Conservation (phyloP, 202 grass and related monocot species). For the Musa balbisiana region DNA sequence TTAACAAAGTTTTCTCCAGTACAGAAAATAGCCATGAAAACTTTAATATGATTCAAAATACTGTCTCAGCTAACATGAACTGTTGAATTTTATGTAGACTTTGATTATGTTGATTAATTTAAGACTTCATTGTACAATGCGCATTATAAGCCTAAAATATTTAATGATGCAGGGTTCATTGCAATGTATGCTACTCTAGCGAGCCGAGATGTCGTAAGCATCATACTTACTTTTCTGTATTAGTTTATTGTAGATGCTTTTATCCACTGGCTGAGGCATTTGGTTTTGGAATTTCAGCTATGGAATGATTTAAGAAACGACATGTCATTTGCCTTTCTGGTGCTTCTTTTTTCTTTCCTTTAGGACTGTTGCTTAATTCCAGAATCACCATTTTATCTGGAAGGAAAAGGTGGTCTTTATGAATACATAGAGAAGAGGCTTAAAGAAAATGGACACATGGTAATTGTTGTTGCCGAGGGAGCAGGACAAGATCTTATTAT, state of each 20-base stretch:
- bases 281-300: not conserved
- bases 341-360: not conserved
- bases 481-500: constrained; percentile 88
- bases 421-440: constrained; percentile 72
- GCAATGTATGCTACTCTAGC: constrained; percentile 95
- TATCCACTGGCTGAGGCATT: not conserved
- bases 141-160: not conserved
- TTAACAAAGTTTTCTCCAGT: not conserved
- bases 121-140: not conserved
- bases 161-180: constrained; percentile 68
- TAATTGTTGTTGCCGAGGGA: constrained; percentile 85
- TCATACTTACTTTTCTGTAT: not conserved
- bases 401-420: constrained; percentile 87
- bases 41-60: not conserved
- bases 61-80: not conserved
- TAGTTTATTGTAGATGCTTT: not conserved
- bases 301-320: not conserved
- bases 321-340: not conserved
- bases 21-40: not conserved
- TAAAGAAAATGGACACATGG: constrained; percentile 87
- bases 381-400: constrained; percentile 90
- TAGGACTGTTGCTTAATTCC: constrained; percentile 95
- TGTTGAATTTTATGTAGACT: not conserved
- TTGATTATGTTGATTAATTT: not conserved
- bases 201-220: constrained; percentile 82